Evolutionary conservation across 1,284 basidiomycete genomes (phyloP), one percentile per base, ranked within the genome.

Genomic region (Cerrena zonata): DNA sequence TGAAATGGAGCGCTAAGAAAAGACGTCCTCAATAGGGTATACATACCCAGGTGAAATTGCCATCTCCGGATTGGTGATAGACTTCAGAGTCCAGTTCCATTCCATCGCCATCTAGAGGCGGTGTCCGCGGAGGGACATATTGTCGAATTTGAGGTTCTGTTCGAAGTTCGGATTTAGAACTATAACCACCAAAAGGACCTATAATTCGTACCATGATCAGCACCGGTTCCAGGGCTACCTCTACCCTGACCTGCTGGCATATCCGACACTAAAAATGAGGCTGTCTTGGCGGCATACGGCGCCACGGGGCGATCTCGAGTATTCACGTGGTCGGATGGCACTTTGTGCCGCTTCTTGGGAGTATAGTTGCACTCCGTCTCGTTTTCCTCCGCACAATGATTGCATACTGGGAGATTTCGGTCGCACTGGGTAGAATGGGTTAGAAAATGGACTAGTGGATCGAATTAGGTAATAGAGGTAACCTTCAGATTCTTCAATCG

Each of bases 371-470:
- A 85, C 47, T 77, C 74, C 15, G 68, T 63, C 52, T 72, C 73
- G n/a, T 74, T 72, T 38, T 74, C 70, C 48, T 76, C 74, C 12
- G 63, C 61, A 52, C 82, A 85, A 51, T 83, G 77, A 58, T 84
- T 84, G 64, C 83, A 85, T n/a, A 82, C 71, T 0, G 82, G 82
- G 37, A 86, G 69, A 64, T 79, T 82, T 42, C 84, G 74, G 61
- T 85, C 84, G 60, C 82, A 85, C 82, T 85, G 55, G 34, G 22
- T 22, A 5, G 51, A 25, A 40, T 45, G 23, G 26, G 19, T 27
- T 37, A n/a, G 50, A 48, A 47, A 43, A 22, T 45, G 49, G 23
- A 54, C 24, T 49, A 22, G 41, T 24, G 27, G 36, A 47, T 43
- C 44, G 36, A 34, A 40, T 19, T 23, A 37, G 15, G 30, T 22